Evolutionary conservation across 2,329 filamentous ascomycete species (phyloP).

Genomic region (Ceratocystis colombiana): DNA sequence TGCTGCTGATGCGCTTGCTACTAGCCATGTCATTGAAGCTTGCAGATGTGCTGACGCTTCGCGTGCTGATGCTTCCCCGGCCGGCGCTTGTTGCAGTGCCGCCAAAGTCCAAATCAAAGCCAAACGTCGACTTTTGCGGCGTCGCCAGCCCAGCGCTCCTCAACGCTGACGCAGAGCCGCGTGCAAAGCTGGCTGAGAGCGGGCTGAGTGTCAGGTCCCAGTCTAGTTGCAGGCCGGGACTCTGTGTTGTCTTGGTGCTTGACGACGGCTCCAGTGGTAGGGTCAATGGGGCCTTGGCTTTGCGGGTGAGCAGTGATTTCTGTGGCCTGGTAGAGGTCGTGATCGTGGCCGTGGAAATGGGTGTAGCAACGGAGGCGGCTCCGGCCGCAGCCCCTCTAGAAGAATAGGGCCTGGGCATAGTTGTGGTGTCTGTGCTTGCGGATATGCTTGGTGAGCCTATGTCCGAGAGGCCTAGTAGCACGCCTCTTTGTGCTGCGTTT

Average conservation of each 20-base stretch:
- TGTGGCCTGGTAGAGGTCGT: background rate
- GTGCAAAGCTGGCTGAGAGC: slow-evolving; percentile 23
- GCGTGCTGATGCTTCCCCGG: slow-evolving; percentile 3
- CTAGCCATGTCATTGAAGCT: background rate
- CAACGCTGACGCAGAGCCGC: slow-evolving; percentile 16
- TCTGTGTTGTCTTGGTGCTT: background rate
- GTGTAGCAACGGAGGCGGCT: background rate
- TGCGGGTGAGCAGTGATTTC: slow-evolving; percentile 4
- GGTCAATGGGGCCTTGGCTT: slow-evolving; percentile 18
- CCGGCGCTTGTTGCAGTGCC: too few relatives aligned
- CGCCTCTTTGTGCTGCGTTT: background rate
- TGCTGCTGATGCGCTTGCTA: slow-evolving; percentile 8
- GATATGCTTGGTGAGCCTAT: too few relatives aligned
- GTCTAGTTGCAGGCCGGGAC: slow-evolving; percentile 20
- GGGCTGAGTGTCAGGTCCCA: slow-evolving; percentile 25
- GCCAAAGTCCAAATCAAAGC: slow-evolving; percentile 14
- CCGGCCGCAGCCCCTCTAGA: slow-evolving; percentile 7
- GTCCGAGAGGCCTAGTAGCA: background rate
- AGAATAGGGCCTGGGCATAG: background rate
- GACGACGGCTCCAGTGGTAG: background rate
- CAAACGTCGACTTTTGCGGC: slow-evolving; percentile 17
- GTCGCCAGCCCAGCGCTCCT: slow-evolving; percentile 18
- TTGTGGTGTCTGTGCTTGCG: background rate
- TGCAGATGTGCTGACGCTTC: background rate
- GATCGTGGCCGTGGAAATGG: slow-evolving; percentile 1